Evolutionary conservation across 2,329 filamentous ascomycete species (phyloP).

Genomic region (Talaromyces sp.): DNA sequence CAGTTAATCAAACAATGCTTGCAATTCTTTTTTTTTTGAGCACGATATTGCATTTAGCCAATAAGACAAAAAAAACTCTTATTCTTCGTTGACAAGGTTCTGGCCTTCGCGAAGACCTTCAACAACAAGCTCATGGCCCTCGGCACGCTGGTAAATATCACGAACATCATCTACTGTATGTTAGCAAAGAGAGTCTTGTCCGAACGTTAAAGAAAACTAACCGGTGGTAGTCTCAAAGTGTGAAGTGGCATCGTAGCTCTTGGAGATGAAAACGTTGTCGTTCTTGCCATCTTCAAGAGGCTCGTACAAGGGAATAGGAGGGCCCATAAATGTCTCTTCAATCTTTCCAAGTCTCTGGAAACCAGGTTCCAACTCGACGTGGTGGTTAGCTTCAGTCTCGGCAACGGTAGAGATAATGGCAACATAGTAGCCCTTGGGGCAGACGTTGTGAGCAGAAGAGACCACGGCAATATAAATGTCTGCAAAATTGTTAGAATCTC

Average conservation of each 20-base stretch:
- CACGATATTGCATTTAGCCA: background rate
- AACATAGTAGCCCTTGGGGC: conserved; percentile 98
- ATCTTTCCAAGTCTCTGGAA: conserved; percentile 88
- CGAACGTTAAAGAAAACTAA: conserved; percentile 22
- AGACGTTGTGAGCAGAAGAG: conserved; percentile 94
- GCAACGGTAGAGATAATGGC: conserved; percentile 98
- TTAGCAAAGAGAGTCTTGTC: conserved; percentile 10
- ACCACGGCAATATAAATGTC: conserved; percentile 97
- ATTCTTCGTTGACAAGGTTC: conserved; percentile 65
- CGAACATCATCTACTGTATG: conserved; percentile 72
- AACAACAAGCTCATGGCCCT: conserved; percentile 77
- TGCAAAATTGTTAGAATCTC: conserved; percentile 33
- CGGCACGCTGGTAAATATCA: conserved; percentile 82
- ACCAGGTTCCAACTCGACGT: conserved; percentile 88
- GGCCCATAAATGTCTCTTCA: conserved; percentile 94
- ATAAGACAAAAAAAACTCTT: conserved; percentile 22
- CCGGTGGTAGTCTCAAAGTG: conserved; percentile 89
- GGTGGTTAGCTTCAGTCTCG: conserved; percentile 86
- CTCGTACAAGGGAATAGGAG: conserved; percentile 91
- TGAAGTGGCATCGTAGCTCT: conserved; percentile 96
- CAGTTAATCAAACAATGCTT: background rate
- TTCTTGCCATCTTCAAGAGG: conserved; percentile 75
- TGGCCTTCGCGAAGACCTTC: conserved; percentile 77
- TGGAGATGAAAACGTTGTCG: conserved; percentile 95
- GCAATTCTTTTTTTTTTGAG: background rate